Evolutionary conservation across 495 filamentous ascomycete genomes (phyloP).

Genomic region (Monascus purpureus): DNA sequence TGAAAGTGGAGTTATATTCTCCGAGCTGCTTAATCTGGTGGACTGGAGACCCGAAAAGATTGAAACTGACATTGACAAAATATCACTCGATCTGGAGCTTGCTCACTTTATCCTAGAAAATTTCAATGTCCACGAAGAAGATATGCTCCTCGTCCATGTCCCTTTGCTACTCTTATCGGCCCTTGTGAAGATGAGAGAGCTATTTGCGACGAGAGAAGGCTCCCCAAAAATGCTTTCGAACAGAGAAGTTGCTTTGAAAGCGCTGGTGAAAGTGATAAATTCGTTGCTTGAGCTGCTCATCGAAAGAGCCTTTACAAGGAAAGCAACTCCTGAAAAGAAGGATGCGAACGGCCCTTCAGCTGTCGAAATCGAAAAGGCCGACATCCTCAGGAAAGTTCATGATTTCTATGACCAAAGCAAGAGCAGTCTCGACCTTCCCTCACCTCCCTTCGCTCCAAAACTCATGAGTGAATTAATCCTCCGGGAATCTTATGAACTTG

Average conservation of each 20-base stretch:
- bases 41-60: slow-evolving; percentile 17
- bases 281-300: slow-evolving; percentile 45
- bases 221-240: slow-evolving; percentile 5
- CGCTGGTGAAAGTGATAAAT: slow-evolving; percentile 19
- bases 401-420: slow-evolving; percentile 45
- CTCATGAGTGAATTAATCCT: slow-evolving; percentile 47
- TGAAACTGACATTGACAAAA: slow-evolving; percentile 32
- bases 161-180: slow-evolving; percentile 59
- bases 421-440: slow-evolving; percentile 26
- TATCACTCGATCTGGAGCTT: slow-evolving; percentile 40
- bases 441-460: slow-evolving; percentile 42
- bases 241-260: slow-evolving; percentile 11
- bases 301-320: slow-evolving; percentile 50
- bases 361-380: slow-evolving; percentile 15
- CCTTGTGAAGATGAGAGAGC: slow-evolving; percentile 37
- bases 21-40: slow-evolving; percentile 50
- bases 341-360: slow-evolving; percentile 3
- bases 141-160: slow-evolving; percentile 80
- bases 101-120: slow-evolving; percentile 69
- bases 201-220: slow-evolving; percentile 6
- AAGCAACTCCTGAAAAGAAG: slow-evolving; percentile 13
- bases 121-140: slow-evolving; percentile 92
- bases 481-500: slow-evolving; percentile 42
- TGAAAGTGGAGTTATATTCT: slow-evolving; percentile 86
- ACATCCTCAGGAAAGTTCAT: slow-evolving; percentile 45